Conservation (phyloP, 2,329 filamentous ascomycete species). For the Curvularia hawaiiensis region DNA sequence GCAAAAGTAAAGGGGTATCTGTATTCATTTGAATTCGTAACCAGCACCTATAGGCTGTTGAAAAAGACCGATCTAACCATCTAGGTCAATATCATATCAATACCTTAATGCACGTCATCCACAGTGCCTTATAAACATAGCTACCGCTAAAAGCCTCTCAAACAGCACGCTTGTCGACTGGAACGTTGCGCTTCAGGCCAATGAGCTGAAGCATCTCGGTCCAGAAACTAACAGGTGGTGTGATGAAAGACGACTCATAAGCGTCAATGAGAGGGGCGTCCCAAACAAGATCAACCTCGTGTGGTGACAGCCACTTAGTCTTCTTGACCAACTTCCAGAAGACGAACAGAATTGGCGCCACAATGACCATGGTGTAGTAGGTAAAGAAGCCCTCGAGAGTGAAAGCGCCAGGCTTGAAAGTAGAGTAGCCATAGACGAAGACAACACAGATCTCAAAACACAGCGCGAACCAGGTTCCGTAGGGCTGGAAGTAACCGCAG, state of each 20-base stretch:
- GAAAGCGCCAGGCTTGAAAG: slow-evolving; percentile 55
- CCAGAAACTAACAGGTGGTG: slow-evolving; percentile 45
- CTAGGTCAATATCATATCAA: slow-evolving; percentile 15
- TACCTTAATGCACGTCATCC: slow-evolving; percentile 4
- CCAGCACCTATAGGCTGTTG: slow-evolving; percentile 11
- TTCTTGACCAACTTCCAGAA: slow-evolving; percentile 68
- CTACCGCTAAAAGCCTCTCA: slow-evolving; percentile 11
- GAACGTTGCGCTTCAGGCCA: slow-evolving; percentile 39
- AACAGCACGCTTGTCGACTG: slow-evolving; percentile 37
- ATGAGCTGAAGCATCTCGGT: slow-evolving; percentile 45
- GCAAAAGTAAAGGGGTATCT: slow-evolving; percentile 27
- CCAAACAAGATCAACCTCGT: slow-evolving; percentile 55
- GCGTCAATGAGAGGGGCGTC: slow-evolving; percentile 49
- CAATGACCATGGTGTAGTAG: slow-evolving; percentile 59
- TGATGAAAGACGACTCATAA: slow-evolving; percentile 50
- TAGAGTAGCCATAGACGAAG: slow-evolving; percentile 60
- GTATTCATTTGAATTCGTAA: slow-evolving; percentile 18
- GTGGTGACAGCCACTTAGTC: slow-evolving; percentile 58
- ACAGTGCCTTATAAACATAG: background rate
- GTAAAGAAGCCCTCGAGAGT: slow-evolving; percentile 58
- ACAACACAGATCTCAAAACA: slow-evolving; percentile 56
- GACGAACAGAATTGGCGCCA: slow-evolving; percentile 59
- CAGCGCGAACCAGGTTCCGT: slow-evolving; percentile 57
- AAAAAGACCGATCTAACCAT: slow-evolving; percentile 22
- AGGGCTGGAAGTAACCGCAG: slow-evolving; percentile 55